Conservation (phyloP, 108 stramenopile genomes). For the Licmophora abbreviata region DNA sequence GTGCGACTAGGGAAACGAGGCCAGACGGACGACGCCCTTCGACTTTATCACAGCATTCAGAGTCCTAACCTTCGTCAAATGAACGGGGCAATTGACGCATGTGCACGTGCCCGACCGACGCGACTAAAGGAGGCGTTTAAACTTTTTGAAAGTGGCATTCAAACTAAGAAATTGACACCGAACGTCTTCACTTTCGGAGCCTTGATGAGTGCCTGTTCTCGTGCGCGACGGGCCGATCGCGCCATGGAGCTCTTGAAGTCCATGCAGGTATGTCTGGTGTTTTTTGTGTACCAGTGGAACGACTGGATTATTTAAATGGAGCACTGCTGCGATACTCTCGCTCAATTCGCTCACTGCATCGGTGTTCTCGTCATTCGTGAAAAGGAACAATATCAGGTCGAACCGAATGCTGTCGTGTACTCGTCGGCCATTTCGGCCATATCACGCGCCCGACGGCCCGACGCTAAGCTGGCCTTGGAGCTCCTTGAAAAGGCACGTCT, state of each 20-base stretch:
- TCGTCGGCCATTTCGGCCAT: slow-evolving; percentile 71
- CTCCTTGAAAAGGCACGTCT: slow-evolving; percentile 49
- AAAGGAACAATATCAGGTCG: slow-evolving; percentile 20
- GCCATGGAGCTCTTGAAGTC: slow-evolving; percentile 35
- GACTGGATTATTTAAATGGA: not conserved
- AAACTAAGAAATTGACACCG: slow-evolving; percentile 24
- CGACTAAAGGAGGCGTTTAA: slow-evolving; percentile 38
- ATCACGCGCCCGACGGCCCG: slow-evolving; percentile 33
- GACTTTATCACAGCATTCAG: slow-evolving; percentile 24
- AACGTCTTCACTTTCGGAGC: slow-evolving; percentile 78
- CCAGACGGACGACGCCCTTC: slow-evolving; percentile 47
- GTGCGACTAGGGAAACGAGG: slow-evolving; percentile 38
- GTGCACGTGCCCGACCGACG: slow-evolving; percentile 48
- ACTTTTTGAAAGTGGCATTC: slow-evolving; percentile 19
- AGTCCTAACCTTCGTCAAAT: slow-evolving; percentile 48
- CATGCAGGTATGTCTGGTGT: slow-evolving; percentile 19
- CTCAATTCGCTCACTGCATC: not conserved
- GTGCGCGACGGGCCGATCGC: slow-evolving; percentile 36
- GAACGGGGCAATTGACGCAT: slow-evolving; percentile 75
- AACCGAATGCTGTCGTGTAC: slow-evolving; percentile 68
- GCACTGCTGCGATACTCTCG: not conserved
- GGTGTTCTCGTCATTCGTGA: not conserved
- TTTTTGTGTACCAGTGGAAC: not conserved
- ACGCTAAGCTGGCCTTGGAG: slow-evolving; percentile 44
- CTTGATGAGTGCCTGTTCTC: slow-evolving; percentile 57